Percentiles rank a stretch among this genome's conserved stretches.
Conservation (phyloP, 306 rosid genomes). For the Boehmeria nivea region DNA sequence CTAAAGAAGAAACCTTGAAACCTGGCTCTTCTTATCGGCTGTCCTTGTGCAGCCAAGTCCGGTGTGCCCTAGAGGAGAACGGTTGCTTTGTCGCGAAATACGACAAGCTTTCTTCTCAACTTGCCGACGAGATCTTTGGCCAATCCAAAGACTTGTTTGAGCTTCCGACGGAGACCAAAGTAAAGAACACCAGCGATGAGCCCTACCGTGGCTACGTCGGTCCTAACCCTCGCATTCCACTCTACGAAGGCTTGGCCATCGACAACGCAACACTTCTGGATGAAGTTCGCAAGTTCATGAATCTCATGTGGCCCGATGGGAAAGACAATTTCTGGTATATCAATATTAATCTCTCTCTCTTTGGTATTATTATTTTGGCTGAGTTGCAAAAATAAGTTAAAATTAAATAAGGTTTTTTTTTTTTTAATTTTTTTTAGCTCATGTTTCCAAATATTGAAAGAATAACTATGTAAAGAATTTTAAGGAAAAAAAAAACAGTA, state of each 20-base stretch:
- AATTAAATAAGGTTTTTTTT: too few relatives aligned
- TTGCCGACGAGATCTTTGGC: slow-evolving; percentile 2
- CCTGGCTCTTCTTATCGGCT: slow-evolving; percentile 5
- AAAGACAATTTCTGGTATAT: slow-evolving; percentile 6
- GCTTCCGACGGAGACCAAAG: slow-evolving; percentile 13
- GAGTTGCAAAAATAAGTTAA: too few relatives aligned
- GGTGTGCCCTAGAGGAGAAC: slow-evolving; percentile 17
- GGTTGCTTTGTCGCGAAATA: slow-evolving; percentile 11
- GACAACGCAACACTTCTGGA: too few relatives aligned
- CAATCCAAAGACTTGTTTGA: slow-evolving; percentile 14
- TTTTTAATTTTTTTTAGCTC: too few relatives aligned
- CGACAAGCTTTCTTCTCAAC: slow-evolving; percentile 8
- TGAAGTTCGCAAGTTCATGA: too few relatives aligned
- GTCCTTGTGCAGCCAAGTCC: slow-evolving; percentile 9
- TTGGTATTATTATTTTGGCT: too few relatives aligned
- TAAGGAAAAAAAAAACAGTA: too few relatives aligned
- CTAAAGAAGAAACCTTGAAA: background rate
- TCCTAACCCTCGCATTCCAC: too few relatives aligned
- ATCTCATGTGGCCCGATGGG: slow-evolving; percentile 5
- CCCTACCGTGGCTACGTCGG: background rate
- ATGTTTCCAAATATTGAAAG: too few relatives aligned
- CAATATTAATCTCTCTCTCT: too few relatives aligned
- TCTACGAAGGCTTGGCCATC: too few relatives aligned
- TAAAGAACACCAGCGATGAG: background rate
- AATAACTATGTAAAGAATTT: too few relatives aligned